Base-by-base conservation (phyloP, 345 rosid genomes). In the Salix caprea region DNA sequence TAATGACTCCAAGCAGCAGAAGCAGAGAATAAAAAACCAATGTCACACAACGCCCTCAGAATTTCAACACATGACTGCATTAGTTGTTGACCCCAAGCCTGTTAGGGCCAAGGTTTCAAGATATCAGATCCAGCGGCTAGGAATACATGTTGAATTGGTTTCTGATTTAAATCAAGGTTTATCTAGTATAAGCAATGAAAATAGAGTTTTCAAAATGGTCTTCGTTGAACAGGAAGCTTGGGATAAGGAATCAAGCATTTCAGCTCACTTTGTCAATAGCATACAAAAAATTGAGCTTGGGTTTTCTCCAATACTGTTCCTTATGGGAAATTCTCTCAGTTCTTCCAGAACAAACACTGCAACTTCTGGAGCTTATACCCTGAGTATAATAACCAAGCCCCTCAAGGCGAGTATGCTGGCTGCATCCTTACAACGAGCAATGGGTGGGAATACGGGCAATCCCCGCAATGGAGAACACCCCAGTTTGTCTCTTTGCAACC, bases 191-290 rank as follows among this genome's bases (percentile, higher is more conserved):
- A 70, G 71, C 72, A 78, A 74, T 70, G 84, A 83, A 68, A 79
- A 78, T 40, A 65, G 48, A 67, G 72, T 79, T 67, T 54, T 86
- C 36, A 79, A 90, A 76, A 79, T 95, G 86, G 81, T 95, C 80
- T 85, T 95, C 12, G 80, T 95, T 28, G 99, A 95, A 82, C 90
- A 89, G 74, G 99, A 95, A 80, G 86, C 90, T 78, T 95, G 97
- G 99, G 89, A 85, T 42, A 84, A 78, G 74, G 93, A 95, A 79
- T 72, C 77, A 2, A 77, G 75, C 44, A 69, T 42, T 70, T 87
- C 89, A 48, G 71, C 86, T 83, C 74, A 37, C 50, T 90, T 95
- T 66, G 67, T 80, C 46, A 75, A 73, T 68, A 77, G 76, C 58
- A 82, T 90, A 71, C 68, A 80, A 67, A 85, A 84, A 69, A 76